Conservation (phyloP, 2,329 filamentous ascomycete species). For the Fusarium armeniacum region DNA sequence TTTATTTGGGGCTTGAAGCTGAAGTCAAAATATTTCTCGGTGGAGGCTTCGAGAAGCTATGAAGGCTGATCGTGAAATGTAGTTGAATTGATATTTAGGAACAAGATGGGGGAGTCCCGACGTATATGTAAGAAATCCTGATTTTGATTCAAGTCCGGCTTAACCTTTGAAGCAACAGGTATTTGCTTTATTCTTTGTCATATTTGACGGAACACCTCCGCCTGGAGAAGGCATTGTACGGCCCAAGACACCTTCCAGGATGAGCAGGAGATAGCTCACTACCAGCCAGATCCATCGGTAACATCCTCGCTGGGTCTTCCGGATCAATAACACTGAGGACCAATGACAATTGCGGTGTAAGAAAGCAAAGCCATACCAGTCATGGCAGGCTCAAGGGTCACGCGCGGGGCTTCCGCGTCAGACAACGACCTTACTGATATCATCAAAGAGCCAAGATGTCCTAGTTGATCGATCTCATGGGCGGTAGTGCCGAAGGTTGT, state of each 20-base stretch:
- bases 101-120: slow-evolving; percentile 27
- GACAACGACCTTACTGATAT: slow-evolving; percentile 47
- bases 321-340: slow-evolving; percentile 26
- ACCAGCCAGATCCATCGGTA: slow-evolving; percentile 26
- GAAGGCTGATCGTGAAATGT: slow-evolving; percentile 22
- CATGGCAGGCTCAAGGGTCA: slow-evolving; percentile 44
- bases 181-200: slow-evolving; percentile 33
- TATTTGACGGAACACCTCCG: slow-evolving; percentile 49
- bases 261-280: slow-evolving; percentile 25
- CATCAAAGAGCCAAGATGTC: slow-evolving; percentile 40
- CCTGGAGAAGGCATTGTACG: slow-evolving; percentile 45
- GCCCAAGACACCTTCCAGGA: slow-evolving; percentile 45
- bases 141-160: slow-evolving; percentile 39
- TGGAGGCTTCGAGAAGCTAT: slow-evolving; percentile 33
- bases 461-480: slow-evolving; percentile 36
- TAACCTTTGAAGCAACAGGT: slow-evolving; percentile 35
- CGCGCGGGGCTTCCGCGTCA: slow-evolving; percentile 48
- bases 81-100: slow-evolving; percentile 16
- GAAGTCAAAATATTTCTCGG: slow-evolving; percentile 21
- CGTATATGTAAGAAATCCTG: slow-evolving; percentile 47
- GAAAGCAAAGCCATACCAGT: slow-evolving; percentile 40
- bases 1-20: slow-evolving; percentile 27
- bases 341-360: slow-evolving; percentile 44
- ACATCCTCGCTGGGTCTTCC: slow-evolving; percentile 34
- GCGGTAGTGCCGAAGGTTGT: slow-evolving; percentile 46